Evolutionary conservation across 192 early-diverging fungal genomes (phyloP).

Genomic region (Chytriomyces hyalinus): DNA sequence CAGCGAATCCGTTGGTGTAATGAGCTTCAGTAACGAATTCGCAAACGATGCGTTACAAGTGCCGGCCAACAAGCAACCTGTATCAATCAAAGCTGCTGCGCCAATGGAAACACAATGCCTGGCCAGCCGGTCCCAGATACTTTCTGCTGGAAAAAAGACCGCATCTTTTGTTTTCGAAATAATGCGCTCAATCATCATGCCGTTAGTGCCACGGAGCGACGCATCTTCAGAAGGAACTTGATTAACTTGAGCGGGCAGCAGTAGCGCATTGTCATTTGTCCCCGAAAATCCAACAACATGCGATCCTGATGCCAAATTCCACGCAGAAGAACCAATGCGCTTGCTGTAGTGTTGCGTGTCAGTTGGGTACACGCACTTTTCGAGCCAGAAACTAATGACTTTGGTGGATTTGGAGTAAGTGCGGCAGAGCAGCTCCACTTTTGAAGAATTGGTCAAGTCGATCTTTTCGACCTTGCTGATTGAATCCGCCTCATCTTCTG

Average conservation of each 20-base stretch:
- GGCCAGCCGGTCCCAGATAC: background rate
- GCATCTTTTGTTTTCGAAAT: background rate
- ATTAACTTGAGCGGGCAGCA: constrained; percentile 14
- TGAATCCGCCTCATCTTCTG: background rate
- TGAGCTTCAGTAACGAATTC: too few species aligned
- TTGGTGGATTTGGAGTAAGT: background rate
- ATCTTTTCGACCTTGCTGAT: constrained; percentile 21
- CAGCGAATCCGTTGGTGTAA: background rate
- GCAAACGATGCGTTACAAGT: constrained; percentile 11
- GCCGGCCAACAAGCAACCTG: constrained; percentile 22
- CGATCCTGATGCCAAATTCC: constrained; percentile 12
- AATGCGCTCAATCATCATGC: constrained; percentile 12
- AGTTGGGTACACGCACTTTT: background rate
- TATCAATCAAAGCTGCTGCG: constrained; percentile 24
- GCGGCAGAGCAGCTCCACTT: constrained; percentile 6
- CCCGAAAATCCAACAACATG: constrained; percentile 25
- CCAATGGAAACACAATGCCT: background rate
- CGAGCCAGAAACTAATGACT: constrained; percentile 33
- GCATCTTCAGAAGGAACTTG: background rate
- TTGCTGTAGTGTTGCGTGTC: constrained; percentile 22
- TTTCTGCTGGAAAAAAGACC: too few species aligned
- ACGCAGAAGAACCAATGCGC: constrained; percentile 3
- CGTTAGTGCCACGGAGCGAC: constrained; percentile 5
- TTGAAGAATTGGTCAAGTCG: constrained; percentile 24
- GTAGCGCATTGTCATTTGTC: constrained; percentile 9